Percentiles rank a stretch among this genome's conserved stretches.
Evolutionary conservation across 768 basidiomycete species (phyloP).

Genomic region (Agrocybe chaxingu): DNA sequence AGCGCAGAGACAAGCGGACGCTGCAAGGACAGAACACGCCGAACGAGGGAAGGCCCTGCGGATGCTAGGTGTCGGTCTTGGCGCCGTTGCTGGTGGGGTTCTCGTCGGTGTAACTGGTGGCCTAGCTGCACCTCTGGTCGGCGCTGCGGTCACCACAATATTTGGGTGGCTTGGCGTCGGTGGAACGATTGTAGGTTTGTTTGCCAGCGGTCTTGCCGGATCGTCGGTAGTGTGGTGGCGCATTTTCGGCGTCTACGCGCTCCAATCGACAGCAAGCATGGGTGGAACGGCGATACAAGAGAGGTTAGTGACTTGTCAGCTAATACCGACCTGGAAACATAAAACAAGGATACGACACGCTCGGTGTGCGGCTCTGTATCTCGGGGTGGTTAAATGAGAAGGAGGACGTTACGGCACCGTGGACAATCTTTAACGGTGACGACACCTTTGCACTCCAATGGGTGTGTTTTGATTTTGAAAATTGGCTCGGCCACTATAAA

Average conservation of each 20-base stretch:
- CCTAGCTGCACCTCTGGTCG: slow-evolving; percentile 54
- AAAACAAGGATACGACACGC: slow-evolving; percentile 35
- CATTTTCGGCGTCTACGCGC: slow-evolving; percentile 58
- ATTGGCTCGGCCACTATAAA: background rate
- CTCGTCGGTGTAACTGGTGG: slow-evolving; percentile 58
- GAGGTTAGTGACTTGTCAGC: slow-evolving; percentile 52
- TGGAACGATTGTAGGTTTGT: slow-evolving; percentile 46
- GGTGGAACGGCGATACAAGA: slow-evolving; percentile 46
- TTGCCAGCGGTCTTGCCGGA: slow-evolving; percentile 51
- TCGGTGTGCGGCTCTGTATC: slow-evolving; percentile 50
- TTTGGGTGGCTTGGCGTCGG: slow-evolving; percentile 52
- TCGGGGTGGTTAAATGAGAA: slow-evolving; percentile 49
- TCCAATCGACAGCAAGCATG: slow-evolving; percentile 42
- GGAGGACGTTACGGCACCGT: slow-evolving; percentile 48
- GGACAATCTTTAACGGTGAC: slow-evolving; percentile 46
- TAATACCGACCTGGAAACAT: slow-evolving; percentile 40
- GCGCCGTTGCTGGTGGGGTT: slow-evolving; percentile 53
- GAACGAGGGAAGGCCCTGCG: slow-evolving; percentile 36
- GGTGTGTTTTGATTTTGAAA: slow-evolving; percentile 30
- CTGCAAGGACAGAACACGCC: slow-evolving; percentile 38
- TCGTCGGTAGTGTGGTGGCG: slow-evolving; percentile 57
- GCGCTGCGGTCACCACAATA: slow-evolving; percentile 47
- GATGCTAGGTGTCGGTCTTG: slow-evolving; percentile 46
- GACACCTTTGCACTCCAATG: slow-evolving; percentile 58
- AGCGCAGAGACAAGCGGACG: slow-evolving; percentile 38